Base-by-base conservation (phyloP, 306 rosid genomes). In the Casuarina glauca region DNA sequence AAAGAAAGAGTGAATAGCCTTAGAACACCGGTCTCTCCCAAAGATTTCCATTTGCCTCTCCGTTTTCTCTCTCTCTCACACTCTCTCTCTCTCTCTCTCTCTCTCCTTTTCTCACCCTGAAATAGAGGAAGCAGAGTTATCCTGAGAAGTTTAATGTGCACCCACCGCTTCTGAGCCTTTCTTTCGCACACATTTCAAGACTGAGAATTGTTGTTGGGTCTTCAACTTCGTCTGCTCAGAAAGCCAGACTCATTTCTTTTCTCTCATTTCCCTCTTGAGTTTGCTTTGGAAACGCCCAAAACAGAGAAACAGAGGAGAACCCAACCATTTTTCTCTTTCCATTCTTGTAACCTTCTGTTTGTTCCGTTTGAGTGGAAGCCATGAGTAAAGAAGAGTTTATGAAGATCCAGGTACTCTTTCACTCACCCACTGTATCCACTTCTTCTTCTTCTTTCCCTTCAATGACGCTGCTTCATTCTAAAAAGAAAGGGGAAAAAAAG, bases 321-420 rank as follows among this genome's bases (percentile, higher is more conserved):
- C 66, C 72, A 35, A n/a, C 58, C 76, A 63, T 38, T 67, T 60
- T 44, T 17, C 36, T 73, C 57, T 77, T 52, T 43, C 50, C 80
- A 32, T 74, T 73, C 12, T 84, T 81, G 75, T 78, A 58, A 35
- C 73, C 17, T 82, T 74, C 76, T 79, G 76, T 76, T 79, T 77
- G 70, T 66, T 78, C 74, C 71, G 35, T 80, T 87, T 74, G 80
- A 58, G 86, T 67, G 12, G 76, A 39, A 84, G 72, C 74, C 51
- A 93, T 93, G 98, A 91, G 92, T 86, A 86, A 90, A 79, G 98
- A 93, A 72, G 98, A 91, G 92, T 76, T 91, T 79, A 68, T 91
- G 87, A 93, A 93, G 93, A 88, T 93, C 77, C 93, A 93, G 98
- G 99, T 93, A 84, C 84, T 68, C 51, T 53, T 58, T 78, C 67